Conservation (phyloP, 2,329 filamentous ascomycete species). For the Annulohypoxylon truncatum region DNA sequence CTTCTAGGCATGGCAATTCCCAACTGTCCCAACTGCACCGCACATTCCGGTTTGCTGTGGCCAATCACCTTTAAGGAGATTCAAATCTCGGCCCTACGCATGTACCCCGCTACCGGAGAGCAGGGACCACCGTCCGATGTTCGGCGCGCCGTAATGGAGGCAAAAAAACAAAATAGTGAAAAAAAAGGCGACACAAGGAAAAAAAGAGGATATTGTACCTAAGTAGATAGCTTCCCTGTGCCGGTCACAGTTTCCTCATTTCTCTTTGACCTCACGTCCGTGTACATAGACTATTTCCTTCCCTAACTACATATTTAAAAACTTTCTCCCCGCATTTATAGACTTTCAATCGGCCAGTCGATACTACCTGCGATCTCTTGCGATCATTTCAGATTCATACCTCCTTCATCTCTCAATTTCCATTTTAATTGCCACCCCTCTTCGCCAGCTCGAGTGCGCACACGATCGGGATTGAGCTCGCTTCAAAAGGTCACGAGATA, state of each 20-base stretch:
- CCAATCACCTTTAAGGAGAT: slow-evolving; percentile 41
- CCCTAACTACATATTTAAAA: slow-evolving; percentile 37
- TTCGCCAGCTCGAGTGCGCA: neutral
- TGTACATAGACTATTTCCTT: slow-evolving; percentile 1
- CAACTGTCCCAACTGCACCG: slow-evolving; percentile 27
- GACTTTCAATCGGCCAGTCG: slow-evolving; percentile 12
- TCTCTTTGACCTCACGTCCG: slow-evolving; percentile 7
- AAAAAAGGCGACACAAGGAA: neutral
- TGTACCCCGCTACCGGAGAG: slow-evolving; percentile 47
- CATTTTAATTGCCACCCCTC: slow-evolving; percentile 1
- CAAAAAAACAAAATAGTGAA: slow-evolving; percentile 4
- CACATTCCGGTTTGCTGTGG: slow-evolving; percentile 13
- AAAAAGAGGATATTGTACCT: slow-evolving; percentile 17
- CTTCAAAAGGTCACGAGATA: slow-evolving; percentile 18
- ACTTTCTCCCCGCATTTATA: slow-evolving; percentile 39
- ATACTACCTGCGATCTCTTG: slow-evolving; percentile 1
- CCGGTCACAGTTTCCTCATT: slow-evolving; percentile 15
- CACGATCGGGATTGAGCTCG: slow-evolving; percentile 7
- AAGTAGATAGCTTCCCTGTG: slow-evolving; percentile 31
- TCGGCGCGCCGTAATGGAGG: slow-evolving; percentile 39
- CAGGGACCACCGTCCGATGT: slow-evolving; percentile 44
- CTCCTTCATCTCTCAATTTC: neutral
- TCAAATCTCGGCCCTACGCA: slow-evolving; percentile 40
- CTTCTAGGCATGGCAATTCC: slow-evolving; percentile 24
- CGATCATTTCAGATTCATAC: neutral